A percentile compares a stretch with the other conserved stretches of the same genome.
phyloP scores from a whole-genome alignment of 768 basidiomycete genomes.

The Russula virescens region DNA sequence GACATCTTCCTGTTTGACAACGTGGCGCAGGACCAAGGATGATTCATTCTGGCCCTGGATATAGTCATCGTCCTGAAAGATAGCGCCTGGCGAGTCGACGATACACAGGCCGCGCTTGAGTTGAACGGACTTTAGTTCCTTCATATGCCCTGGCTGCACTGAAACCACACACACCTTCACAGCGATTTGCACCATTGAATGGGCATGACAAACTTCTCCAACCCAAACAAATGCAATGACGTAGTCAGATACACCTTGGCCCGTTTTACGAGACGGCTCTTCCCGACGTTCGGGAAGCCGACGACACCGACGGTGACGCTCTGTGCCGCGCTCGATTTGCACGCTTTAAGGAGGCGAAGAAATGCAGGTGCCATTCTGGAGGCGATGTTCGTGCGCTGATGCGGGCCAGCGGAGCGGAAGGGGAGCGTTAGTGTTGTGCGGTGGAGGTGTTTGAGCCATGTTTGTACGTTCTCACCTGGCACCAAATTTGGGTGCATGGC shows the following conservation, averaged over 20 bases:
- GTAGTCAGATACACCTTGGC: constrained; percentile 67
- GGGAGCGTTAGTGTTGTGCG: constrained; percentile 89
- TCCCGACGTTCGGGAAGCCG: constrained; percentile 96
- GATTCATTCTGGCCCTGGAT: constrained; percentile 41
- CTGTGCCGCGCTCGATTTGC: constrained; percentile 57
- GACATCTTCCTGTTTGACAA: constrained; percentile 85
- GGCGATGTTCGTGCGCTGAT: constrained; percentile 74
- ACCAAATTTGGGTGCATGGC: constrained; percentile 78
- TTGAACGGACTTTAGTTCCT: constrained; percentile 84
- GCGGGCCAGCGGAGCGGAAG: constrained; percentile 65
- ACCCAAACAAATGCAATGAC: neutral
- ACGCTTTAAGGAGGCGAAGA: constrained; percentile 78
- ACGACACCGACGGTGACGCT: constrained; percentile 86
- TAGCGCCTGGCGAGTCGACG: too few species aligned
- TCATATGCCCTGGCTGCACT: constrained; percentile 91
- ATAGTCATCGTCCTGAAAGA: too few species aligned
- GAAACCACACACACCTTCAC: constrained; percentile 84
- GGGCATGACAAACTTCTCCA: too few species aligned
- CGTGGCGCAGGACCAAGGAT: constrained; percentile 93
- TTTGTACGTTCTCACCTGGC: constrained; percentile 78
- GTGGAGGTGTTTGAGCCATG: constrained; percentile 82
- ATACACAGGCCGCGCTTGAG: constrained; percentile 90
- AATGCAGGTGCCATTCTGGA: constrained; percentile 70
- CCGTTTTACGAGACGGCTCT: constrained; percentile 87
- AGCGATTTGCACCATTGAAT: neutral